Evolutionary conservation across 495 filamentous ascomycete species (phyloP).

Genomic region (Jackrogersella multiformis): DNA sequence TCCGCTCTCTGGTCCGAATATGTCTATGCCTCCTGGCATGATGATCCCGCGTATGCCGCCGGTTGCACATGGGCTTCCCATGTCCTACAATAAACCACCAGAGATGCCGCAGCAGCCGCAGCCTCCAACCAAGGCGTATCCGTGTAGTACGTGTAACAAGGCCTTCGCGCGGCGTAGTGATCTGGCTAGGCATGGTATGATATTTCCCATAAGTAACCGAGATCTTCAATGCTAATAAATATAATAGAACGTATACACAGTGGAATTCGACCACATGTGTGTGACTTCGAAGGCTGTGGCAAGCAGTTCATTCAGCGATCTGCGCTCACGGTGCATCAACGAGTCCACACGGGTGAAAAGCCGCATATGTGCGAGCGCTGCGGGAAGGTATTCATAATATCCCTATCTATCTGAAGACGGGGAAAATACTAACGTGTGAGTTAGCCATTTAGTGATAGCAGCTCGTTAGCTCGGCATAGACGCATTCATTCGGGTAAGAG

Average conservation of each 20-base stretch:
- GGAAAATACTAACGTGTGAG: constrained; percentile 17
- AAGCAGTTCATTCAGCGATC: constrained; percentile 99
- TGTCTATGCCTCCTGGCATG: constrained; percentile 49
- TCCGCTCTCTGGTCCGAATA: constrained; percentile 59
- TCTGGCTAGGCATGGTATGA: constrained; percentile 91
- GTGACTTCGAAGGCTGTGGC: constrained; percentile 85
- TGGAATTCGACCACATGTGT: constrained; percentile 90
- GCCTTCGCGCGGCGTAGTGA: constrained; percentile 95
- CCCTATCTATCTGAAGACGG: constrained; percentile 33
- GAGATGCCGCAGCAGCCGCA: constrained; percentile 47
- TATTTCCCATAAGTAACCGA: not conserved
- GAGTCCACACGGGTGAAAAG: constrained; percentile 97
- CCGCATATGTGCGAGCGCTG: constrained; percentile 98
- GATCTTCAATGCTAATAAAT: constrained; percentile 44
- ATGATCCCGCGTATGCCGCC: constrained; percentile 45
- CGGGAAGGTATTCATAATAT: constrained; percentile 75
- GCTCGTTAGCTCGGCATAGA: constrained; percentile 91
- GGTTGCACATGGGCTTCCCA: constrained; percentile 48
- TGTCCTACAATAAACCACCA: constrained; percentile 46
- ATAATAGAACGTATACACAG: constrained; percentile 89
- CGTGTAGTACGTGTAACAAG: constrained; percentile 91
- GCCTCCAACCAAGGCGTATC: constrained; percentile 73
- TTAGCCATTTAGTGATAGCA: constrained; percentile 98
- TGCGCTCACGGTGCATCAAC: constrained; percentile 93
- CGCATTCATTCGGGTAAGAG: constrained; percentile 95